Evolutionary conservation across 208 protist genomes (phyloP), one percentile per base, ranked within the genome.

Genomic region (Trypanosoma lewisi): DNA sequence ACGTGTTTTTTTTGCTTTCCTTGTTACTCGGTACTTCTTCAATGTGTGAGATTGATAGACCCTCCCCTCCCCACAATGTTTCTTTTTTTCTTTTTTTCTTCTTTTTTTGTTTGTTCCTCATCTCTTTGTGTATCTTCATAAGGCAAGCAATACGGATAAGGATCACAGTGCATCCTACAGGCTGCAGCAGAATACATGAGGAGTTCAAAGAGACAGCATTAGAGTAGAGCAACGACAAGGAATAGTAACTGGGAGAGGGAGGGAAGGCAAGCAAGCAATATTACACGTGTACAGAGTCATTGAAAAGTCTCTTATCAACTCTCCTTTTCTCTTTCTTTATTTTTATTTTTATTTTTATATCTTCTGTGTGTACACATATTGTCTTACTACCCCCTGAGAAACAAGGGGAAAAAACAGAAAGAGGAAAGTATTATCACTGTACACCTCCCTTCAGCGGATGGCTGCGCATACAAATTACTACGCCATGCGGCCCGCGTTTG

Each of bases 401-500:
- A 59, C 42, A 44, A 47, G 27, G 47, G 47, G 47, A 59, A 47
- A 45, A 51, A 27, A 19, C 7, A 33, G 25, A 23, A 39, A 19
- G 2, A 57, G 3, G 30, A 39, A 31, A 39, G 9, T 3, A 14
- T 9, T 51, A 12, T 25, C 6, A 53, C 44, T 47, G 34, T 27
- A 0, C 34, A 19, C 36, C 36, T 33, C 14, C 7, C 34, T 51
- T 25, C 17, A 6, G 8, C 58, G 63, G 53, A 73, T 68, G 63
- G 39, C 52, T 17, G 39, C 41, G 28, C 45, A 72, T 39, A 57
- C 67, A 14, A 65, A 59, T 57, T 80, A 72, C 39, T 85, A 77
- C 57, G 55, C 77, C 39, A 75, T 93, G 51, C 75, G 74, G 60
- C 76, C 76, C 1, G 75, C 77, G 23, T 93, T 93, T 52, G 83